A percentile compares a stretch with the other conserved stretches of the same genome.
These are phyloP conservation scores for Blastomyces parvus DNA, from an alignment of 2,329 filamentous ascomycete genomes.

Conservation along the genomic window DNA sequence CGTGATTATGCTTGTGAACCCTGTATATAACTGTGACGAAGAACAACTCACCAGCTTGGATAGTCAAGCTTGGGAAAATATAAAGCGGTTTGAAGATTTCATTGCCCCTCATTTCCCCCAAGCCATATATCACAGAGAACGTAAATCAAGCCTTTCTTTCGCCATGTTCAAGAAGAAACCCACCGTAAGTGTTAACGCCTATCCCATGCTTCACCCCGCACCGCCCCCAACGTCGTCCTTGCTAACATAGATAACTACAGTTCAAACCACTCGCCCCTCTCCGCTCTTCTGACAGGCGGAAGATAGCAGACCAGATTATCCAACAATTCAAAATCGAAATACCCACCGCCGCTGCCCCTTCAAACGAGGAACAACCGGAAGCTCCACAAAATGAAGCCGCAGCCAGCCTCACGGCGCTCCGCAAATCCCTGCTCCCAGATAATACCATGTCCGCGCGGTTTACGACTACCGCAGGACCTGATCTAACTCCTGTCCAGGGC, in stretches of 20 bases:
- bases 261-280: constrained; percentile 59
- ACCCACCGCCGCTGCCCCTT: constrained; percentile 28
- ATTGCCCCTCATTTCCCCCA: background rate
- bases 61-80: background rate
- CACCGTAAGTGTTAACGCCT: constrained; percentile 33
- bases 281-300: constrained; percentile 57
- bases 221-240: background rate
- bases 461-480: constrained; percentile 54
- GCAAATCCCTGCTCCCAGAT: constrained; percentile 54
- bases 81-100: background rate
- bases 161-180: constrained; percentile 58
- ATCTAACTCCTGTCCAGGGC: constrained; percentile 52
- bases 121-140: background rate
- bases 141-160: background rate
- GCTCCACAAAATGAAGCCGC: constrained; percentile 25
- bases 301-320: constrained; percentile 59
- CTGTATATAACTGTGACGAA: background rate
- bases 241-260: constrained; percentile 26
- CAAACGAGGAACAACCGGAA: constrained; percentile 26
- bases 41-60: background rate
- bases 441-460: constrained; percentile 55
- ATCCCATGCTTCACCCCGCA: background rate
- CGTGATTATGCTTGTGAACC: background rate
- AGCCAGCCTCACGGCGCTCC: constrained; percentile 42
- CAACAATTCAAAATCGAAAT: constrained; percentile 48